These are phyloP conservation scores for Tolypocladium ophioglossoides DNA, from an alignment of 2,329 filamentous ascomycete genomes.

Conservation along the genomic window DNA sequence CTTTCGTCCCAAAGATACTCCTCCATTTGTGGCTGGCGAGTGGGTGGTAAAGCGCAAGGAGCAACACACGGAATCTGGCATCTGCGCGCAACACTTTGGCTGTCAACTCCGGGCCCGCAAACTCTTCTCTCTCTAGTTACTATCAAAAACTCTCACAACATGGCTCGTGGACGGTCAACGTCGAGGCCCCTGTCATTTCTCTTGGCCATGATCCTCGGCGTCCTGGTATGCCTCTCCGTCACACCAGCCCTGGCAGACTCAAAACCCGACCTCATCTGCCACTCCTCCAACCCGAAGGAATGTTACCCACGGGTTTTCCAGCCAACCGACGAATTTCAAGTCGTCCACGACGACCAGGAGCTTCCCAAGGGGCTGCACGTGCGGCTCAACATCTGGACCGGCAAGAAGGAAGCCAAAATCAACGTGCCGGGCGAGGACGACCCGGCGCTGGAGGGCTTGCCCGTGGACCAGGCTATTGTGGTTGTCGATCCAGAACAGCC, in stretches of 20 bases:
- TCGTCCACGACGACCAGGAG: slow-evolving; percentile 53
- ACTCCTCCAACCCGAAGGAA: slow-evolving; percentile 45
- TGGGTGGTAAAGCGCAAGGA: background rate
- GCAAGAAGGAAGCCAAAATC: slow-evolving; percentile 54
- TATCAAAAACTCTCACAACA: background rate
- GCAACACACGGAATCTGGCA: background rate
- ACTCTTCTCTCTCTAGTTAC: background rate
- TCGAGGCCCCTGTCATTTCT: background rate
- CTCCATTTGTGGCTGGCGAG: background rate
- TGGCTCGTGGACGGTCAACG: background rate
- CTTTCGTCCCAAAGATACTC: too few species aligned
- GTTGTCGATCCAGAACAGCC: slow-evolving; percentile 38
- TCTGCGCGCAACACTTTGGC: background rate
- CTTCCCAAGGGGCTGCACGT: slow-evolving; percentile 56
- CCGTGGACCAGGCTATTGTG: slow-evolving; percentile 41
- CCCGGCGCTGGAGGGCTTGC: slow-evolving; percentile 36
- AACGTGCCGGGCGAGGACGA: slow-evolving; percentile 45
- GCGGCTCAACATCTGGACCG: slow-evolving; percentile 53
- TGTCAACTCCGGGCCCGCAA: background rate
- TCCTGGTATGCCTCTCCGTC: slow-evolving; percentile 16
- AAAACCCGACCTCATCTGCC: slow-evolving; percentile 52
- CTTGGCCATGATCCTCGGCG: slow-evolving; percentile 13
- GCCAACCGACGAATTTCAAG: slow-evolving; percentile 54
- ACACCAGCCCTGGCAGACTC: slow-evolving; percentile 18
- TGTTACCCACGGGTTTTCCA: slow-evolving; percentile 58